A percentile compares a stretch with the other conserved stretches of the same genome.
These are phyloP conservation scores for Jaapia argillacea DNA, from an alignment of 768 basidiomycete genomes.

Conservation along the genomic window DNA sequence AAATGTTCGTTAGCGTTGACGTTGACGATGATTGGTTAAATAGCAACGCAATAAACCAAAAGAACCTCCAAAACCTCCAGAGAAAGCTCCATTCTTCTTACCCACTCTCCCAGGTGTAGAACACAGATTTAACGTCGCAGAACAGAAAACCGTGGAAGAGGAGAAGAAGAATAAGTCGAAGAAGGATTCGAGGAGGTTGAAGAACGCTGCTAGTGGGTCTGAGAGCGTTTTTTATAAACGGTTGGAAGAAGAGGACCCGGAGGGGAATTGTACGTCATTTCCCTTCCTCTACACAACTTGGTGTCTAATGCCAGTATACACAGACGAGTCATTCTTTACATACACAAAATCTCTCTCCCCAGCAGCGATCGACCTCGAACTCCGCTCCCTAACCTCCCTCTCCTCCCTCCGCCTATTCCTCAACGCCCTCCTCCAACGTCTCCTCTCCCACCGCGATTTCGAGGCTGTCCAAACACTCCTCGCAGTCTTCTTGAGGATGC, in stretches of 20 bases:
- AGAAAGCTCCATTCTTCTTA: slow-evolving; percentile 95
- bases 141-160: slow-evolving; percentile 26
- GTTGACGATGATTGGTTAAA: background rate
- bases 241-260: slow-evolving; percentile 40
- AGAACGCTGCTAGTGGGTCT: slow-evolving; percentile 36
- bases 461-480: slow-evolving; percentile 90
- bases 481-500: slow-evolving; percentile 74
- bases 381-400: slow-evolving; percentile 66
- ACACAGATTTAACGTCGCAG: slow-evolving; percentile 58
- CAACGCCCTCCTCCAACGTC: slow-evolving; percentile 58
- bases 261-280: slow-evolving; percentile 57
- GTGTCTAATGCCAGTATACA: slow-evolving; percentile 3
- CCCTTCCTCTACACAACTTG: slow-evolving; percentile 3
- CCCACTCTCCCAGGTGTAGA: slow-evolving; percentile 88
- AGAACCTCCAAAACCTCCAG: slow-evolving; percentile 90
- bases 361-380: slow-evolving; percentile 83
- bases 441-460: slow-evolving; percentile 79
- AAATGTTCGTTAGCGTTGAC: background rate
- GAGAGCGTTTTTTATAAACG: slow-evolving; percentile 68
- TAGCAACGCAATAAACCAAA: slow-evolving; percentile 95
- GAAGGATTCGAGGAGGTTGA: slow-evolving; percentile 41
- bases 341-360: slow-evolving; percentile 83
- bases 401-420: slow-evolving; percentile 62
- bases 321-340: slow-evolving; percentile 77
- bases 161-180: slow-evolving; percentile 27